Evolutionary conservation across 257 asterid genomes (phyloP).

Genomic region (Solanum raphanifolium): DNA sequence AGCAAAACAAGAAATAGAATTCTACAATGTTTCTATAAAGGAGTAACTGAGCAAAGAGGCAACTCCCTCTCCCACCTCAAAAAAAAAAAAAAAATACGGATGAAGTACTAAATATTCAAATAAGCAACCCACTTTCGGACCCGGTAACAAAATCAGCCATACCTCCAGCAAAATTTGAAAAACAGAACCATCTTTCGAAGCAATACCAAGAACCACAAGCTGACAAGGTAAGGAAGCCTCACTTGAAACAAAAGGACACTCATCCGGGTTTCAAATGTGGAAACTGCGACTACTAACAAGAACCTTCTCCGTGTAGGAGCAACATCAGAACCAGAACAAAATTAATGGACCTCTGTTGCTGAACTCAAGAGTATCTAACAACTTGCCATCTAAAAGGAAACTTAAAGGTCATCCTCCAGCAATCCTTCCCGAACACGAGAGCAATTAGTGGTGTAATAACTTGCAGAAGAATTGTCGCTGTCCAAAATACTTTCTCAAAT

Average conservation of each 20-base stretch:
- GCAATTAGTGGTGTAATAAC: neutral
- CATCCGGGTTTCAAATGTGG: neutral
- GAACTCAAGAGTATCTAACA: constrained; percentile 18
- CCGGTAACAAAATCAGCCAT: neutral
- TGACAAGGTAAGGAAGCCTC: neutral
- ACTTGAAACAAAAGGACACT: neutral
- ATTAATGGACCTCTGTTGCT: constrained; percentile 17
- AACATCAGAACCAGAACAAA: constrained; percentile 11
- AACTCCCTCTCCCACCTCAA: neutral
- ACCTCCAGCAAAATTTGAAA: neutral
- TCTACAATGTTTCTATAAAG: neutral
- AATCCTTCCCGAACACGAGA: constrained; percentile 6
- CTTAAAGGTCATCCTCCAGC: constrained; percentile 21
- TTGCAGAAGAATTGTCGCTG: constrained; percentile 22
- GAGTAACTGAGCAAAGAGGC: neutral
- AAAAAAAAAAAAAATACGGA: too few species aligned
- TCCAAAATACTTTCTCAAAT: constrained; percentile 41
- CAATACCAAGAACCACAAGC: neutral
- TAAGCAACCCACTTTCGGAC: neutral
- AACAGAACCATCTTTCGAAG: neutral
- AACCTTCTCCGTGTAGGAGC: constrained; percentile 2
- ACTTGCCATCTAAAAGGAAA: constrained; percentile 13
- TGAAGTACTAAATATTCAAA: neutral
- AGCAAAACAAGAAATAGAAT: neutral
- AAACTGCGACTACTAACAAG: neutral